Evolutionary conservation across 2,329 filamentous ascomycete genomes (phyloP).

Genomic region (Dichotomopilus funicola): DNA sequence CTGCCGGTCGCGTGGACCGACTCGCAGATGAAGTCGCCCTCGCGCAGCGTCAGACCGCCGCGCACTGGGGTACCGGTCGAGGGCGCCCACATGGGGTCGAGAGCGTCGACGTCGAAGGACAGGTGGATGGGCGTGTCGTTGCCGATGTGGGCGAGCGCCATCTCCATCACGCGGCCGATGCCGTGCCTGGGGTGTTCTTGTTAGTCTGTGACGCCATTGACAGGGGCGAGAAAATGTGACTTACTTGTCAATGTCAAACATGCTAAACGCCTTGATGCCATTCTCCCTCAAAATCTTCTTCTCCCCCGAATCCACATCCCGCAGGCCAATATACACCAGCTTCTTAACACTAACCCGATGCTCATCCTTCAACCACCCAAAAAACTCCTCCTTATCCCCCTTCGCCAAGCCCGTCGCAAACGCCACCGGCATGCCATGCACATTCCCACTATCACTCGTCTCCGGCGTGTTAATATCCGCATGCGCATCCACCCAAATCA

Average conservation of each 20-base stretch:
- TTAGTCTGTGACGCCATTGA: not conserved
- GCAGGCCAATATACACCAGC: constrained; percentile 91
- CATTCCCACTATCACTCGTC: constrained; percentile 81
- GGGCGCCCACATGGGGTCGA: constrained; percentile 94
- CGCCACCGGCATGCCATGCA: constrained; percentile 95
- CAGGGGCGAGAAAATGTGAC: constrained; percentile 19
- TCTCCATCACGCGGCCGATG: constrained; percentile 93
- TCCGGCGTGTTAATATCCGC: constrained; percentile 97
- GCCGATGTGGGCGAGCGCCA: constrained; percentile 95
- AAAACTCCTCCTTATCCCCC: constrained; percentile 69
- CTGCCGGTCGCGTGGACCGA: constrained; percentile 73
- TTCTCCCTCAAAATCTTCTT: constrained; percentile 86
- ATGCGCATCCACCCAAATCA: constrained; percentile 98
- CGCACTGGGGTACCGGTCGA: constrained; percentile 93
- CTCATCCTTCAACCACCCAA: constrained; percentile 80
- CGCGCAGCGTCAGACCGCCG: constrained; percentile 84
- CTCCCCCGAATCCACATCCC: constrained; percentile 89
- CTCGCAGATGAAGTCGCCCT: constrained; percentile 96
- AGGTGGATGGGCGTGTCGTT: constrained; percentile 93
- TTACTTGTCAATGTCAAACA: constrained; percentile 93
- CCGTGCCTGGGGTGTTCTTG: constrained; percentile 56
- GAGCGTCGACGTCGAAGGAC: constrained; percentile 92
- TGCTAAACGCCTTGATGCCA: constrained; percentile 91
- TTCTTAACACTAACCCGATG: constrained; percentile 67
- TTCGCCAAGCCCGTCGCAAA: constrained; percentile 82